A percentile compares a stretch with the other conserved stretches of the same genome.
phyloP scores from a whole-genome alignment of 2,329 filamentous ascomycete genomes.

The Thelonectria olida region DNA sequence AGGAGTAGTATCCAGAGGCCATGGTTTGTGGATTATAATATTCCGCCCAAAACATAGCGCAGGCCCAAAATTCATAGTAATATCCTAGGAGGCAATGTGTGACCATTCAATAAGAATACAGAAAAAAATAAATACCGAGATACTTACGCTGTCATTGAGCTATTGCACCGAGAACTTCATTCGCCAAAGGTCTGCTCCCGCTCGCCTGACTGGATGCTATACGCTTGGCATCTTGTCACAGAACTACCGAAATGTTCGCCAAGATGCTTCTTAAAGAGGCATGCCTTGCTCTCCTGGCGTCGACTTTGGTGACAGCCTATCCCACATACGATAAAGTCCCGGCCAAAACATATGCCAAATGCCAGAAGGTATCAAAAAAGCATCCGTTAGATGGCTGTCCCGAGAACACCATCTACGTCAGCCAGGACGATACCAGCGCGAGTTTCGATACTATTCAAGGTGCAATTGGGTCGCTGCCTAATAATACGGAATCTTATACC shows the following conservation, averaged over 20 bases:
- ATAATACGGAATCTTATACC: conserved; percentile 34
- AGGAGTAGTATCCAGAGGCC: background rate
- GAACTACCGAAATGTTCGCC: background rate
- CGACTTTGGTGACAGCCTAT: background rate
- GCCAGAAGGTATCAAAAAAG: conserved; percentile 25
- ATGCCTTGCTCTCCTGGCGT: background rate
- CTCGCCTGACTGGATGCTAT: too few relatives aligned
- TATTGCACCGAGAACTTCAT: too few relatives aligned
- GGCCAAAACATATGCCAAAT: conserved; percentile 31
- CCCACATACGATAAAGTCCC: conserved; percentile 14
- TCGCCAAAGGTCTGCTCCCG: too few relatives aligned
- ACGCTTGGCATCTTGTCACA: background rate
- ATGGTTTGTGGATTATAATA: background rate
- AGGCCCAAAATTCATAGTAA: background rate
- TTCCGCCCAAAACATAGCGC: background rate
- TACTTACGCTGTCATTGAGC: too few relatives aligned
- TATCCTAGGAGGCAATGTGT: background rate
- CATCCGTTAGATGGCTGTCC: conserved; percentile 47
- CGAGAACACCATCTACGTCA: conserved; percentile 52
- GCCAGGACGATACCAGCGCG: conserved; percentile 44
- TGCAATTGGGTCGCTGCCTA: conserved; percentile 51
- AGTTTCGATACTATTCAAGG: conserved; percentile 51
- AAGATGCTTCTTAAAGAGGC: background rate
- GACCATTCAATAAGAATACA: too few relatives aligned
- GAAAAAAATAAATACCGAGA: background rate